These are phyloP conservation scores for Coniochaeta hoffmannii DNA, from an alignment of 2,329 filamentous ascomycete species.

Conservation along the genomic window DNA sequence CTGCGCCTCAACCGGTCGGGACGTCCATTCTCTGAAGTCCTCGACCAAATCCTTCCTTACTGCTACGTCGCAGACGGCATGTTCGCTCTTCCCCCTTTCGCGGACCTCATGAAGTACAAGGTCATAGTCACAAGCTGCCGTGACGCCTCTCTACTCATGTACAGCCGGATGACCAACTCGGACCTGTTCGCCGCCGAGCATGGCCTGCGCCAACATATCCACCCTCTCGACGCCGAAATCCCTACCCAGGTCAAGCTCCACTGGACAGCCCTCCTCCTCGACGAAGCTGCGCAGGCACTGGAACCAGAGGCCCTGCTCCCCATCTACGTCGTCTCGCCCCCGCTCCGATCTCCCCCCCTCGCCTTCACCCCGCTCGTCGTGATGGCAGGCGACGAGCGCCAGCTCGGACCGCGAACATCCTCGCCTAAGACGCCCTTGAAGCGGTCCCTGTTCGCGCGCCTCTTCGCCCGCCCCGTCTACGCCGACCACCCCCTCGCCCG, in stretches of 20 bases:
- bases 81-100: slow-evolving; percentile 12
- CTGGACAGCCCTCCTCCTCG: slow-evolving; percentile 16
- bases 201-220: slow-evolving; percentile 5
- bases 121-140: slow-evolving; percentile 16
- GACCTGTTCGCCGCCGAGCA: slow-evolving; percentile 13
- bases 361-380: slow-evolving; percentile 12
- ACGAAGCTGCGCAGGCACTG: slow-evolving; percentile 18
- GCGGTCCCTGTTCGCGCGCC: slow-evolving; percentile 14
- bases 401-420: slow-evolving; percentile 15
- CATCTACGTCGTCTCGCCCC: slow-evolving; percentile 14
- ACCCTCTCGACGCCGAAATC: slow-evolving; percentile 4
- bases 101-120: slow-evolving; percentile 12
- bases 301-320: slow-evolving; percentile 15
- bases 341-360: slow-evolving; percentile 2
- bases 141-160: slow-evolving; percentile 14
- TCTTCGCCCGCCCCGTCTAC: slow-evolving; percentile 14
- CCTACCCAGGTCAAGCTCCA: slow-evolving; percentile 10
- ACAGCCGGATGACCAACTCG: slow-evolving; percentile 14
- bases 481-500: slow-evolving; percentile 15
- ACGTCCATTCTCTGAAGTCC: slow-evolving; percentile 13
- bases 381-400: slow-evolving; percentile 18
- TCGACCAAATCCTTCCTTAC: slow-evolving; percentile 12
- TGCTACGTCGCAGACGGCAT: slow-evolving; percentile 9
- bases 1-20: slow-evolving; percentile 14
- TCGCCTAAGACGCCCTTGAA: slow-evolving; percentile 9